Evolutionary conservation across 148 eudicot species (phyloP), one percentile per base, ranked within the genome.

Genomic region (Hydrangea macrophylla): DNA sequence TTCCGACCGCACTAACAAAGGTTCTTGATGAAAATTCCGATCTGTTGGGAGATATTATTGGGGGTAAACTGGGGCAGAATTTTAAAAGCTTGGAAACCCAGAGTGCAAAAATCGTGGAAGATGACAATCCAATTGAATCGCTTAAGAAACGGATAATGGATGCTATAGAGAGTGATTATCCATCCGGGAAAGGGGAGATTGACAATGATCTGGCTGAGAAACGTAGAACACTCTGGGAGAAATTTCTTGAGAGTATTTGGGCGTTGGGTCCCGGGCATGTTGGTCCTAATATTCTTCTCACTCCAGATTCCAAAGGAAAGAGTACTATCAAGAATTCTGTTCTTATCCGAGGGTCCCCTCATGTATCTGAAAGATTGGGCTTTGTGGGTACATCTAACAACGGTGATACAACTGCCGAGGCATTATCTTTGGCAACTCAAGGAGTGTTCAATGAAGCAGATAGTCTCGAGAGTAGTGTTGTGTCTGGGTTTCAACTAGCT

Each of bases 401-500:
- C n/a, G 65, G 54, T 61, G 62, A 64, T 55, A 12, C 44, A 36
- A 60, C 51, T 9, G 62, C 70, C 9, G 86, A 68, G 65, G 68
- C 67, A 44, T 75, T 85, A 62, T 64, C 74, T 28, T 57, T 33
- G 50, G 72, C 65, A 10, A 74, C 72, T 32, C 70, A 78, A 57
- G 53, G 76, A 11, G 72, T 84, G 28, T 64, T 68, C 50, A 73
- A 77, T 55, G 98, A 94, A 77, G 92, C 89, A 7, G 82, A 80
- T 62, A 79, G 81, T 75, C 86, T 94, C 27, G 89, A 87, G 74
- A 94, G 82, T 75, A 86, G 92, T 62, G 77, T 90, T 68, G 68
- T 90, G 36, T 91, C 98, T 33, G 98, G 98, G 57, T 94, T 94
- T 63, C 92, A 94, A 73, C 71, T 94, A 40, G 98, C 98, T 50